A percentile compares a stretch with the other conserved stretches of the same genome.
These are phyloP conservation scores for Candida gorgasii DNA, from an alignment of 805 yeast genomes.

Conservation along the genomic window DNA sequence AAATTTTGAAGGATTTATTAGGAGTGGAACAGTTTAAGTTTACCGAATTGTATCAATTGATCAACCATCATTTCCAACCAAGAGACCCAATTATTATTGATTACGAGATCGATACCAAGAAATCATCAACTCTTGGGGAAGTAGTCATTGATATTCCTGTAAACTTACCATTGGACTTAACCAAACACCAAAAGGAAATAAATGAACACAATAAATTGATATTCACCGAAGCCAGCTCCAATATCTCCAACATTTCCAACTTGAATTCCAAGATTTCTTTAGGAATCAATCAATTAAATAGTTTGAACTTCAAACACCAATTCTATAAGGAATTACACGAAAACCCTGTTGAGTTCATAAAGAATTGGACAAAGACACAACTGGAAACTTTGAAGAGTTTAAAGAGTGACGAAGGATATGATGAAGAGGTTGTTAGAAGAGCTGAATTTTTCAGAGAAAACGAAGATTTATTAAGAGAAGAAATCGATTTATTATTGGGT, in stretches of 20 bases:
- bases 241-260: slow-evolving; percentile 45
- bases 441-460: slow-evolving; percentile 79
- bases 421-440: slow-evolving; percentile 85
- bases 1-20: slow-evolving; percentile 45
- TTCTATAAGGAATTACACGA: slow-evolving; percentile 74
- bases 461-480: slow-evolving; percentile 64
- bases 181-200: slow-evolving; percentile 38
- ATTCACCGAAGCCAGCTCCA: slow-evolving; percentile 44
- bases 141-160: slow-evolving; percentile 68
- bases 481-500: slow-evolving; percentile 72
- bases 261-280: slow-evolving; percentile 45
- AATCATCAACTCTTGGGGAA: slow-evolving; percentile 79
- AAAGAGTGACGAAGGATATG: slow-evolving; percentile 85
- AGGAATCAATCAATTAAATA: slow-evolving; percentile 54
- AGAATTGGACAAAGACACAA: slow-evolving; percentile 76
- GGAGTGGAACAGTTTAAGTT: slow-evolving; percentile 59
- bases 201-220: slow-evolving; percentile 38
- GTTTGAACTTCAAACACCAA: slow-evolving; percentile 64
- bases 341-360: slow-evolving; percentile 75
- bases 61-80: slow-evolving; percentile 73
- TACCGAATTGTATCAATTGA: slow-evolving; percentile 68
- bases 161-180: slow-evolving; percentile 39
- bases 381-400: slow-evolving; percentile 81
- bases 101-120: slow-evolving; percentile 74
- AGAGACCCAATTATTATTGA: slow-evolving; percentile 77